Base-by-base conservation (phyloP, 495 filamentous ascomycete species). In the Echria macrotheca region DNA sequence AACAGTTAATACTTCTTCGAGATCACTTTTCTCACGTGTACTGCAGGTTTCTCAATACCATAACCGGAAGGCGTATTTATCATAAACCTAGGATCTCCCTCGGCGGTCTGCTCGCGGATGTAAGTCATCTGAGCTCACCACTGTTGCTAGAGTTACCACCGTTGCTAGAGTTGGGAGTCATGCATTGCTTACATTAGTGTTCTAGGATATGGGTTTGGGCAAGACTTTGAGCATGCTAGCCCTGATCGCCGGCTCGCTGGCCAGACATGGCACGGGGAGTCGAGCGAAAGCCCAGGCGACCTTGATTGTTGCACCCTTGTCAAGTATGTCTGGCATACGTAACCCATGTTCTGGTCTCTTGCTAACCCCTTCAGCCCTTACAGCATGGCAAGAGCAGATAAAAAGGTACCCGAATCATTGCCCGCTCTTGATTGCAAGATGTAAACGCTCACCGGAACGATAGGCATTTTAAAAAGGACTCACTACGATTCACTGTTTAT, bases 181-280 rank as follows among this genome's bases (percentile, higher is more conserved):
- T n/a, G n/a, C n/a, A n/a, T n/a, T n/a, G n/a, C n/a, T n/a, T n/a
- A n/a, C n/a, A n/a, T n/a, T n/a, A n/a, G n/a, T n/a, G n/a, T n/a
- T n/a, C n/a, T n/a, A n/a, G n/a, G n/a, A 70, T n/a, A 74, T 75
- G 70, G 72, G 72, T 0, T 62, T 75, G 46, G 73, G 73, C 4
- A 76, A 76, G 56, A 65, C 72, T 0, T 49, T 76, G 7, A 63
- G 64, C 3, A 55, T 70, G 11, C 28, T 76, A 5, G 52, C 69
- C 4, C 48, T 67, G 2, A 58, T 73, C 25, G 35, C 65, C 6
- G 53, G 44, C 43, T 66, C 47, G n/a, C 60, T 52, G 6, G 55
- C n/a, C n/a, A 58, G 18, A 46, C 49, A 37, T 52, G 45, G 17
- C 39, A 36, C 51, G 40, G 15, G 23, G 17, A 35, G 56, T 31